A percentile compares a stretch with the other conserved stretches of the same genome.
These are phyloP conservation scores for Panicum miliaceum DNA, from an alignment of 176 grass and related monocot species.

Conservation along the genomic window DNA sequence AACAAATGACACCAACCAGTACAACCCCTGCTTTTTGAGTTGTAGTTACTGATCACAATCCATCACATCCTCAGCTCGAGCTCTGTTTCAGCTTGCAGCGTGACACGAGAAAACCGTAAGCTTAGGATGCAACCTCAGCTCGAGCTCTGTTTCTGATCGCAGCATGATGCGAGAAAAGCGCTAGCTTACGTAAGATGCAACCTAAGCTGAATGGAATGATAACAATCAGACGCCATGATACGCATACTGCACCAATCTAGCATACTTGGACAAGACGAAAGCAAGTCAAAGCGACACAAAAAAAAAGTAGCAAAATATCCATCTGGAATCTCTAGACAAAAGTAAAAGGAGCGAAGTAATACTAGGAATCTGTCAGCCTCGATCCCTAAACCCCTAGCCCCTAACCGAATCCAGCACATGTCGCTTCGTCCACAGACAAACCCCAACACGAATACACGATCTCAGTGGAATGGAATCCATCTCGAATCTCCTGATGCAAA, in stretches of 20 bases:
- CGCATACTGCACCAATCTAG: not conserved
- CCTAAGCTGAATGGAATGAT: not conserved
- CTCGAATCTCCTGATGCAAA: not conserved
- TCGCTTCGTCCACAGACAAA: not conserved
- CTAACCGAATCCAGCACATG: not conserved
- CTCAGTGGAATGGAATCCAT: not conserved
- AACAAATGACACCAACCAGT: not conserved
- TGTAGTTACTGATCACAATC: not conserved
- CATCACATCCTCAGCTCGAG: not conserved
- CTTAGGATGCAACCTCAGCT: not conserved
- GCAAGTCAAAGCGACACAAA: not conserved
- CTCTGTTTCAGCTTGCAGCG: not conserved
- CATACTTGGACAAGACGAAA: not conserved
- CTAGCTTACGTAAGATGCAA: not conserved
- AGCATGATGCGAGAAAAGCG: not conserved
- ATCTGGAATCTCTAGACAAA: not conserved
- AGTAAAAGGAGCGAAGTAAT: not conserved
- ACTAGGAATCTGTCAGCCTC: conserved; percentile 26
- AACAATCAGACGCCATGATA: not conserved
- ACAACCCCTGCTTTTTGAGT: too few relatives aligned
- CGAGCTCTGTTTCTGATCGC: not conserved
- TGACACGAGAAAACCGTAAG: not conserved
- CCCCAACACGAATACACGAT: conserved; percentile 6
- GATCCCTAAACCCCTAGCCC: conserved; percentile 9
- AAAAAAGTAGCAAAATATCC: not conserved